A percentile compares a stretch with the other conserved stretches of the same genome.
phyloP scores from a whole-genome alignment of 2,329 filamentous ascomycete genomes.

The Pezicula rhizophila region DNA sequence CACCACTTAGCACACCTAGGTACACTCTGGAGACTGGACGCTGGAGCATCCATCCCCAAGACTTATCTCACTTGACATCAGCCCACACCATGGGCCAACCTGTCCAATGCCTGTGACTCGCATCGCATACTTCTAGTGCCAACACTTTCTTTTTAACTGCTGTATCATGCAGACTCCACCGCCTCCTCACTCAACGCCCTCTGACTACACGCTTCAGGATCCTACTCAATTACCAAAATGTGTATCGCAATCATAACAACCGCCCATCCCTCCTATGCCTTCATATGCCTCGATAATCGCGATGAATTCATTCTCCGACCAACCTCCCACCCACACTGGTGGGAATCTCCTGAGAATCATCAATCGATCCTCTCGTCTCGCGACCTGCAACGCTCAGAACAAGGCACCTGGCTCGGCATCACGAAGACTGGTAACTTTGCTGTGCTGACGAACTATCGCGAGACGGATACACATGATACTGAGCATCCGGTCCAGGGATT shows the following conservation, averaged over 20 bases:
- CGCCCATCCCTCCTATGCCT: slow-evolving; percentile 66
- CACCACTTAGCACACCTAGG: too few species aligned
- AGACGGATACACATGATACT: slow-evolving; percentile 43
- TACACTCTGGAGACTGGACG: too few species aligned
- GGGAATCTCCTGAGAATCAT: slow-evolving; percentile 29
- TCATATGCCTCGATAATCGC: slow-evolving; percentile 73
- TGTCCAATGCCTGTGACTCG: too few species aligned
- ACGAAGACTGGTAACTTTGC: slow-evolving; percentile 54
- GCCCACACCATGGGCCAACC: neutral
- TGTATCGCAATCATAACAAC: slow-evolving; percentile 75
- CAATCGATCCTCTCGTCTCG: slow-evolving; percentile 48
- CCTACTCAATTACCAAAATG: slow-evolving; percentile 42
- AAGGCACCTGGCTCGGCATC: slow-evolving; percentile 62
- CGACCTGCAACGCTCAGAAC: slow-evolving; percentile 55
- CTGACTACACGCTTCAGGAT: neutral
- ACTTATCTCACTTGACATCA: neutral
- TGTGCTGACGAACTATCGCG: slow-evolving; percentile 62
- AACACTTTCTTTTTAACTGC: too few species aligned
- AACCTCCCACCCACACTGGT: slow-evolving; percentile 60
- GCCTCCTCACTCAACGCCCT: neutral
- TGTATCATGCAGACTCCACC: too few species aligned
- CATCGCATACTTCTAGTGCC: too few species aligned
- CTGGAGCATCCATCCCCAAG: too few species aligned
- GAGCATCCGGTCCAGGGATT: slow-evolving; percentile 46
- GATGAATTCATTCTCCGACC: slow-evolving; percentile 66